Base-by-base conservation (phyloP, 2,329 filamentous ascomycete genomes). In the Diatrype stigma region DNA sequence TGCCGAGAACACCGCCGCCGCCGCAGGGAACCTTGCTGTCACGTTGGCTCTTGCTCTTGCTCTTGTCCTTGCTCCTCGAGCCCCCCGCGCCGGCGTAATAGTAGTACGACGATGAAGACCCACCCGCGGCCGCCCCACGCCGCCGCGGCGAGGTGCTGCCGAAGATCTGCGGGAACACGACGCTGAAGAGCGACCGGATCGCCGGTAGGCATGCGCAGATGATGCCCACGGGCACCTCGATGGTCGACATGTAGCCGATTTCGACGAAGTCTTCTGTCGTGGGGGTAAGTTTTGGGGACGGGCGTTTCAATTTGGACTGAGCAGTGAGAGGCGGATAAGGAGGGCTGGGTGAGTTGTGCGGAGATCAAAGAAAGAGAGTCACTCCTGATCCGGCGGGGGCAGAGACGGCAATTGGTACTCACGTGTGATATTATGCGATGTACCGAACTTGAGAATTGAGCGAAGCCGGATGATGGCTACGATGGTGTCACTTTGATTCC, bases 201-300 rank as follows among this genome's bases (percentile, higher is more conserved):
- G 59, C 56, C 10, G 58, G 59, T 50, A 61, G 53, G 48, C 59
- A 59, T 2, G 58, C 56, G 38, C 59, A 61, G 17, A 57, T 49
- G 30, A 60, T 46, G 22, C 59, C 58, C 5, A 59, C 57, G 2
- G 52, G 54, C 11, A 59, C 53, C 32, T 61, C 59, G 38, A 61
- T 58, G 10, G 56, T 61, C 11, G 56, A 59, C 59, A 58, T 60
- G 28, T 49, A 45, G 11, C 49, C 49, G 11, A 54, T 51, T n/a
- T 47, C 49, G 19, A 51, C 49, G 34, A 48, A 51, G 47, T 54
- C 52, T 49, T 48, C 45, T 21, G 47, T 50, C 10, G 5, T 30
- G 6, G 26, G 26, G 26, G 26, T 30, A 30, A 10, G n/a, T n/a
- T n/a, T n/a, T n/a, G 26, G 26, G 10, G 26, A 30, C 10, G 26